Evolutionary conservation across 1,284 basidiomycete species (phyloP), one percentile per base, ranked within the genome.

Genomic region (Ustilago curta): DNA sequence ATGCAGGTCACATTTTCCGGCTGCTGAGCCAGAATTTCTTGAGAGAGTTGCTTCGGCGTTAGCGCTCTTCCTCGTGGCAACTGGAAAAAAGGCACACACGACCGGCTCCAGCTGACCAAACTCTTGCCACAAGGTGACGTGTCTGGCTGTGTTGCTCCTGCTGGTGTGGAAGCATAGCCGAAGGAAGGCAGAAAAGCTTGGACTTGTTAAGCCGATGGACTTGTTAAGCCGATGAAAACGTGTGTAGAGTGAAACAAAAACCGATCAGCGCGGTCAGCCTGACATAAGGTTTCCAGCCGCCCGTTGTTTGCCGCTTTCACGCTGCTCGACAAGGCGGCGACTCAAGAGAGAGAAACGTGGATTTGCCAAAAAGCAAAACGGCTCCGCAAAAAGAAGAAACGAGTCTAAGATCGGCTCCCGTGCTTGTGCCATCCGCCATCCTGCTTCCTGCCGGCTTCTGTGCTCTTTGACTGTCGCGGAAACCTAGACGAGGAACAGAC

Each of bases 241-340:
- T 23, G 2, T 25, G 14, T 7, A 47, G 45, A 29, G 3, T 12
- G 14, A 21, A 47, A 47, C 4, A 4, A 12, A 40, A 18, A 18
- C 14, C 2, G 8, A 37, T 37, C 35, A n/a, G 25, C 31, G n/a
- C 11, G 39, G 49, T 64, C 54, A 64, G 61, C 54, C 43, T 64
- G 61, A 64, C 54, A 62, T 50, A 56, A 56, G 45, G 7, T 8
- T 31, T 7, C n/a, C n/a, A n/a, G n/a, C n/a, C n/a, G n/a, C n/a
- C n/a, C n/a, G n/a, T n/a, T n/a, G 7, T 8, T 31, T 7, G 4
- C 8, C 45, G 51, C 53, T 63, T 63, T 63, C 53, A 63, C 60
- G 53, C 45, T 39, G 31, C 9, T 55, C 53, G 21, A 47, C 35
- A 37, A 39, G 27, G 42, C 4, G 19, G 8, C 25, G 44, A 29